A percentile compares a stretch with the other conserved stretches of the same genome.
These are phyloP conservation scores for Coleophoma cylindrospora DNA, from an alignment of 2,329 filamentous ascomycete species.

Conservation along the genomic window DNA sequence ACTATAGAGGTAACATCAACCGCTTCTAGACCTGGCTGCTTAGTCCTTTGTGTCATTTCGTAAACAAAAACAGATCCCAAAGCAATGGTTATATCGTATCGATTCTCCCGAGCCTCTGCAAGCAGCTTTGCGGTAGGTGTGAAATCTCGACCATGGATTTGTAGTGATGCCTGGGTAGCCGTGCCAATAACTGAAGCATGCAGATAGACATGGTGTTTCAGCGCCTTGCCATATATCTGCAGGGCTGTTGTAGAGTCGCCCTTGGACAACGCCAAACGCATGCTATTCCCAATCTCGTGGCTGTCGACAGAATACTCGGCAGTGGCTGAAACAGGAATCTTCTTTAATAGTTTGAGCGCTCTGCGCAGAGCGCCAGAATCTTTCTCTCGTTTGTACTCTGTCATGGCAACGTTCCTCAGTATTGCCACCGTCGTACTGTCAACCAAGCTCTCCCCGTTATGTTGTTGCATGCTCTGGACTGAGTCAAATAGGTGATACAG, in stretches of 20 bases:
- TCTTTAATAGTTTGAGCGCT: no score
- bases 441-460: conserved; percentile 1
- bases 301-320: conserved; percentile 1
- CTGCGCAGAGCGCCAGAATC: no score
- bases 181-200: conserved; percentile 9
- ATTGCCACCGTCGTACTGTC: conserved; percentile 14
- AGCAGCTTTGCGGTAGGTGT: conserved; percentile 14
- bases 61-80: conserved; percentile 18
- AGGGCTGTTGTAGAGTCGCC: conserved; percentile 13
- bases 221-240: conserved; percentile 18
- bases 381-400: no score
- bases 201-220: conserved; percentile 8
- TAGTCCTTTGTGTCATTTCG: conserved; percentile 11
- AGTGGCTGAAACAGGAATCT: not conserved
- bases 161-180: conserved; percentile 21
- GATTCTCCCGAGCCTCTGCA: conserved; percentile 11
- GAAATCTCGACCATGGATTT: conserved; percentile 6
- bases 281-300: conserved; percentile 9
- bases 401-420: conserved; percentile 12
- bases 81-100: conserved; percentile 12
- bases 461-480: conserved; percentile 2
- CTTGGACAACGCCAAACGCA: conserved; percentile 13
- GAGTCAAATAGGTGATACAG: conserved; percentile 13
- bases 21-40: not conserved
- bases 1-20: conserved; percentile 1